Percentiles rank a stretch among this genome's conserved stretches.
Evolutionary conservation across 2,329 filamentous ascomycete genomes (phyloP).

Genomic region (Fusarium phyllophilum): DNA sequence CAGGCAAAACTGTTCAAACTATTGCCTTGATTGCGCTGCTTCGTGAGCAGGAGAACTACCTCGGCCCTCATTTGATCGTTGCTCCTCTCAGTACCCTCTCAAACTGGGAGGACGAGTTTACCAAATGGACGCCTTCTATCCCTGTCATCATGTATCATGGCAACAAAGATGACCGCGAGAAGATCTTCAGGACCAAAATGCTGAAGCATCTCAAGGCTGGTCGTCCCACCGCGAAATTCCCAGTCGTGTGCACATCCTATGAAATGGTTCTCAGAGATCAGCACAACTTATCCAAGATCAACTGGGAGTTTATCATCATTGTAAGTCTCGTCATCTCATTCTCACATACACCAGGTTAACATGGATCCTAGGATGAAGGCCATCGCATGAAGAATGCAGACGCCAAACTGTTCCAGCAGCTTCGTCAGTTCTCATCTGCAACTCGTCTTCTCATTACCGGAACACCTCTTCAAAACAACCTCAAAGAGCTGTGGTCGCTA

Average conservation of each 20-base stretch:
- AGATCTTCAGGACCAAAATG: slow-evolving; percentile 78
- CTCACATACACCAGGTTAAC: slow-evolving; percentile 30
- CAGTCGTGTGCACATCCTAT: slow-evolving; percentile 93
- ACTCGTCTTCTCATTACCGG: slow-evolving; percentile 94
- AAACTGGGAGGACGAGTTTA: slow-evolving; percentile 96
- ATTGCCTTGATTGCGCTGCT: slow-evolving; percentile 89
- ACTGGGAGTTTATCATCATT: slow-evolving; percentile 98
- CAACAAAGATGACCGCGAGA: slow-evolving; percentile 77
- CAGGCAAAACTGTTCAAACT: slow-evolving; percentile 90
- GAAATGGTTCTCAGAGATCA: slow-evolving; percentile 95
- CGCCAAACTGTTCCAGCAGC: slow-evolving; percentile 87
- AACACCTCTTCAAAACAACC: slow-evolving; percentile 94
- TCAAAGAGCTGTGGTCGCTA: slow-evolving; percentile 93
- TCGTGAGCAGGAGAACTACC: slow-evolving; percentile 83
- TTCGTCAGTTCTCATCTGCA: slow-evolving; percentile 88
- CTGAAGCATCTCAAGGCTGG: slow-evolving; percentile 73
- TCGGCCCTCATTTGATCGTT: slow-evolving; percentile 89
- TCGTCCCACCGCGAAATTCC: slow-evolving; percentile 73
- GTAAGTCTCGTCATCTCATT: slow-evolving; percentile 54
- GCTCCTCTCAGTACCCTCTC: slow-evolving; percentile 90
- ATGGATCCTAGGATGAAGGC: slow-evolving; percentile 77
- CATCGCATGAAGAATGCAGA: slow-evolving; percentile 98
- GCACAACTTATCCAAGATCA: slow-evolving; percentile 81
- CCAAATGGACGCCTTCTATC: slow-evolving; percentile 88
- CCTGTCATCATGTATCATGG: slow-evolving; percentile 94